Base-by-base conservation (phyloP, 768 basidiomycete genomes). In the Boletus rubescentipes region DNA sequence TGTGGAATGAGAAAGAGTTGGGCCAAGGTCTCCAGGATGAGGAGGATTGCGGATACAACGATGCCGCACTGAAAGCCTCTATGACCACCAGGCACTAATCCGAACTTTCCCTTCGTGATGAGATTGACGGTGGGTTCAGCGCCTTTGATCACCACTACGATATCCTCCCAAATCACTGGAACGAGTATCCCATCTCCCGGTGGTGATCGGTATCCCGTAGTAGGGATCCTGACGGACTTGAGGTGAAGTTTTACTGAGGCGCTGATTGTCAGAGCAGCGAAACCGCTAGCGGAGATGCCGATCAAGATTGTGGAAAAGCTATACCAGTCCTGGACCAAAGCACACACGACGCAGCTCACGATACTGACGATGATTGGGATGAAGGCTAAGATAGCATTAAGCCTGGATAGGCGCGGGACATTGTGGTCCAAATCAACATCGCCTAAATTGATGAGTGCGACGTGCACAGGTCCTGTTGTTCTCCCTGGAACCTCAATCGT, bases 1-100 rank as follows among this genome's bases (percentile, higher is more conserved):
- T 70, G 72, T 2, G 72, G 68, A 30, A 71, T 54, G 39, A 73
- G 60, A 31, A 73, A 47, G 15, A 73, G 63, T 36, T 73, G 72
- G 4, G 50, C n/a, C 10, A 73, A 31, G 60, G 64, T 70, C 37
- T 73, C 68, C 21, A 51, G 8, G n/a, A 64, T 60, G 30, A 72
- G 66, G 4, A 70, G 53, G 34, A 70, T 39, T 0, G 68, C 66
- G 36, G 63, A 65, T 11, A 64, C n/a, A 2, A 66, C 66, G 32
- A 71, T 58, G 20, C 43, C 46, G 16, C 55, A 44, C 6, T 39
- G 43, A 34, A 31, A 23, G 36, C 21, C 2, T 8, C 16, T 8
- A n/a, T n/a, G n/a, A 1, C 51, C 40, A 0, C 29, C 29, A 39
- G 66, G 60, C 23, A 51, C 26, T 9, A 73, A 51, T 5, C 37